Evolutionary conservation across 129 eudicot genomes (phyloP), one percentile per base, ranked within the genome.

Genomic region (Erigeron canadensis): DNA sequence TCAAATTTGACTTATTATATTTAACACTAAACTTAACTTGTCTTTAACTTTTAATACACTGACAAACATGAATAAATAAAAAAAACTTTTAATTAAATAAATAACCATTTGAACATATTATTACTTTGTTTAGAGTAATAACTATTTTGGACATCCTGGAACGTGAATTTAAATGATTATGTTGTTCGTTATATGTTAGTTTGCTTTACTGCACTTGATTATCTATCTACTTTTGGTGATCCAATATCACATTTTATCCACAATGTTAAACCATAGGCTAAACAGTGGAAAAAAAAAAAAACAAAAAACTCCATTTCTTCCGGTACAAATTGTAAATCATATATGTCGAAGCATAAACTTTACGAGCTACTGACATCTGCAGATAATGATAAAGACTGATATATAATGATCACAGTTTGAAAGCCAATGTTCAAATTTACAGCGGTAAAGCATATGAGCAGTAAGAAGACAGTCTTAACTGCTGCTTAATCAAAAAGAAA

Each of bases 401-500:
- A 47, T 63, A 37, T 48, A 48, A 73, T 23, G 61, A 73, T 10
- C 63, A 11, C 39, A 73, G 10, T 60, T 46, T 46, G 59, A 73
- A 47, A 62, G 12, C 12, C 46, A 15, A 63, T 37, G 18, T 73
- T 62, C 47, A 16, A 43, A 57, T 28, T 19, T 74, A 21, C 54
- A 74, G 22, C 8, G 51, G 28, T 43, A 47, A 46, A 70, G 40
- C 39, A 72, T 72, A 72, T 53, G 70, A 56, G 58, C 34, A 28
- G 34, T 28, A 76, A 58, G 58, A 42, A 19, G 72, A 56, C 77
- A 81, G 39, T 11, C 5, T 38, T 38, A 39, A 44, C 53, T 64
- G 40, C 43, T 42, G 70, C 59, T 12, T 46, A 37, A 46, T 28
- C 47, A 42, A 72, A 1, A 53, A 63, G 46, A 63, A 56, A 75